Evolutionary conservation across 2,329 filamentous ascomycete genomes (phyloP).

Genomic region (Fusarium marasasianum): DNA sequence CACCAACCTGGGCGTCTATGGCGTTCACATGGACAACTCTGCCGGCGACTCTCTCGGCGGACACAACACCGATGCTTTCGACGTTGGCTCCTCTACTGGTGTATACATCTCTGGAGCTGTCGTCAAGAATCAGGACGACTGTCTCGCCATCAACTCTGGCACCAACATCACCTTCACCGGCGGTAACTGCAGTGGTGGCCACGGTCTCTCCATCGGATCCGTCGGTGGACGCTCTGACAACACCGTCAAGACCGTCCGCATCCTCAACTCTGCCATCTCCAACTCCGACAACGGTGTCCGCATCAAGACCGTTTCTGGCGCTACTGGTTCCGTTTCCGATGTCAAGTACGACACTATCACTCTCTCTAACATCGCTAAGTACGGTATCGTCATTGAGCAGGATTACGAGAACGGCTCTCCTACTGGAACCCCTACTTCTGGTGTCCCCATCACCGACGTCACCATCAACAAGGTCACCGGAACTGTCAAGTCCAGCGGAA

Average conservation of each 20-base stretch:
- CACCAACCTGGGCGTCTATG: conserved; percentile 48
- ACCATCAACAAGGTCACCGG: conserved; percentile 56
- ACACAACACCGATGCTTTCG: conserved; percentile 69
- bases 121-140: conserved; percentile 71
- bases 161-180: conserved; percentile 57
- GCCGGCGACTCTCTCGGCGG: conserved; percentile 48
- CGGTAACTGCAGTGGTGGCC: conserved; percentile 56
- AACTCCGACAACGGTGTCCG: conserved; percentile 63
- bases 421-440: conserved; percentile 55
- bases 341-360: conserved; percentile 56
- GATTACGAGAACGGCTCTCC: conserved; percentile 60
- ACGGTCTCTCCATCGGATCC: conserved; percentile 55
- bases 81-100: conserved; percentile 59
- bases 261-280: conserved; percentile 59
- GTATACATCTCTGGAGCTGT: conserved; percentile 62
- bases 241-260: conserved; percentile 59
- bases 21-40: conserved; percentile 52
- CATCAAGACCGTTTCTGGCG: conserved; percentile 60
- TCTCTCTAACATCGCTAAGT: conserved; percentile 53
- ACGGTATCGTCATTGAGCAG: conserved; percentile 53
- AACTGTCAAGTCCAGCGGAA: conserved; percentile 51
- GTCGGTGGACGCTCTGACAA: conserved; percentile 62
- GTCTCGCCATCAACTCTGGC: conserved; percentile 66
- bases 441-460: conserved; percentile 64
- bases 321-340: conserved; percentile 55